Percentiles rank a stretch among this genome's conserved stretches.
Conservation (phyloP, 2,329 filamentous ascomycete species). For the Xylaria sp. region DNA sequence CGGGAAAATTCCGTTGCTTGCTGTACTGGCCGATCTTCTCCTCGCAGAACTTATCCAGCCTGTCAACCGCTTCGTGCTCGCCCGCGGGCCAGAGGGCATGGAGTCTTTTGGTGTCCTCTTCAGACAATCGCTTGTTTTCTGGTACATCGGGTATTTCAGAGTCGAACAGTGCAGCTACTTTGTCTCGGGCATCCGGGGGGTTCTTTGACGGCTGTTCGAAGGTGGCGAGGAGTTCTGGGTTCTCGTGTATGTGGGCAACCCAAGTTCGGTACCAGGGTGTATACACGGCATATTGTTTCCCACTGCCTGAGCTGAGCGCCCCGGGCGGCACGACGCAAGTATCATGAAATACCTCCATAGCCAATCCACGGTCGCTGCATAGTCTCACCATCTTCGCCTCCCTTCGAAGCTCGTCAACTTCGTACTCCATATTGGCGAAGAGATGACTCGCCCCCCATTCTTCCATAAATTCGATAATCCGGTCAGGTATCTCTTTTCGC, state of each 20-base stretch:
- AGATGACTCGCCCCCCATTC: conserved; percentile 80
- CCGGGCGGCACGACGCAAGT: conserved; percentile 86
- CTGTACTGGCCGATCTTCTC: conserved; percentile 72
- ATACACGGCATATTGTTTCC: conserved; percentile 87
- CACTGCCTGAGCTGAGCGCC: conserved; percentile 70
- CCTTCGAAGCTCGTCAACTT: conserved; percentile 86
- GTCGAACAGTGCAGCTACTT: conserved; percentile 60
- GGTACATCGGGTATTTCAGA: conserved; percentile 70
- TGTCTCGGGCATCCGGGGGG: conserved; percentile 56
- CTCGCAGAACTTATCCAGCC: conserved; percentile 75
- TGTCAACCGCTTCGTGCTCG: conserved; percentile 74
- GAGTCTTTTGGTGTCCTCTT: conserved; percentile 69
- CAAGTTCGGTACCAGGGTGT: conserved; percentile 84
- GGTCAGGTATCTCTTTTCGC: conserved; percentile 68
- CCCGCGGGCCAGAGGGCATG: conserved; percentile 76
- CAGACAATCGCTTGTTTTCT: conserved; percentile 68
- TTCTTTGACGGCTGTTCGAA: conserved; percentile 70
- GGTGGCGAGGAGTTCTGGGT: conserved; percentile 73
- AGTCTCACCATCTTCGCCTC: conserved; percentile 74
- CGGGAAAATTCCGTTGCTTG: conserved; percentile 73
- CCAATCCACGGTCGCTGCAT: conserved; percentile 71
- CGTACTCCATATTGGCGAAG: conserved; percentile 89
- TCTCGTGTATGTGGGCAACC: conserved; percentile 76
- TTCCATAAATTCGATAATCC: conserved; percentile 73
- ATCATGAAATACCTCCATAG: conserved; percentile 80